Percentiles rank a stretch among this genome's conserved stretches.
Evolutionary conservation across 345 rosid species (phyloP).

Genomic region (Lepidium africanum): DNA sequence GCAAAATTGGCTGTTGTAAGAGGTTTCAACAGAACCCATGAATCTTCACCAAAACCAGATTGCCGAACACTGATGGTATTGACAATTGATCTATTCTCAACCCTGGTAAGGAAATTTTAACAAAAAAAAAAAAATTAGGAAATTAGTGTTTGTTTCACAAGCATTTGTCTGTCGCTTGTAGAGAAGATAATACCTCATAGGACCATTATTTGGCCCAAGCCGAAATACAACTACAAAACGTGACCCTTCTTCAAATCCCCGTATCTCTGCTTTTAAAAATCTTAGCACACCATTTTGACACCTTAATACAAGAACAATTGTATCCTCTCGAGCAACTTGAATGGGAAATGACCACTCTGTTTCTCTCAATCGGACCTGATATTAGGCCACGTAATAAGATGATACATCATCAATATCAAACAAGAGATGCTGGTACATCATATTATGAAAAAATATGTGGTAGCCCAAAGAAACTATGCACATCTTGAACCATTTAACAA

Average conservation of each 20-base stretch:
- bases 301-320: constrained; percentile 72
- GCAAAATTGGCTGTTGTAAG: constrained; percentile 66
- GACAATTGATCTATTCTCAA: constrained; percentile 69
- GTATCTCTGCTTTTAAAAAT: constrained; percentile 70
- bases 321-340: constrained; percentile 78
- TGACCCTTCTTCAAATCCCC: constrained; percentile 98
- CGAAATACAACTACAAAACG: constrained; percentile 91
- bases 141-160: constrained; percentile 11
- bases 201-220: constrained; percentile 72
- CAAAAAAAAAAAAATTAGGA: neutral
- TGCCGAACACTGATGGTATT: constrained; percentile 70
- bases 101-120: constrained; percentile 38
- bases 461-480: neutral
- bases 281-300: constrained; percentile 44
- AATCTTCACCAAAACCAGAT: constrained; percentile 74
- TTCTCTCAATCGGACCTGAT: constrained; percentile 65
- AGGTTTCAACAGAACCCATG: constrained; percentile 66
- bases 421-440: constrained; percentile 5
- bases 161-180: neutral
- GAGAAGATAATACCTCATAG: constrained; percentile 62
- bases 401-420: neutral
- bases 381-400: constrained; percentile 9
- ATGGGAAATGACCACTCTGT: constrained; percentile 95
- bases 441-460: constrained; percentile 1
- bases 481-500: constrained; percentile 11